Evolutionary conservation across 257 asterid genomes (phyloP), one percentile per base, ranked within the genome.

Genomic region (Verbascum thapsus): DNA sequence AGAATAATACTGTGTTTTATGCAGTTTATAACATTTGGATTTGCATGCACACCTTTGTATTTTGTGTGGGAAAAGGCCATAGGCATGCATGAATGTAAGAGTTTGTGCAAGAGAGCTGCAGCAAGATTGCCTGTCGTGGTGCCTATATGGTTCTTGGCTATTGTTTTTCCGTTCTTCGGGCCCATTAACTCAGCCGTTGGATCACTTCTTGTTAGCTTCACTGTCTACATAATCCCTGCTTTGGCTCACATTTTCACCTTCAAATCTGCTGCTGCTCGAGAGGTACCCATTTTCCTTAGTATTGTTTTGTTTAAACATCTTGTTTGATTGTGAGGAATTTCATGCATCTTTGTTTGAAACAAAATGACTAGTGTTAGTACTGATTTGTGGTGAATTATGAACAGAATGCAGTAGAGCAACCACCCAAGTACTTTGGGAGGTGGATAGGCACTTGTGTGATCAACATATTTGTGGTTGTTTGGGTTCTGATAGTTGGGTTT

Each of bases 21-120:
- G 82, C 94, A 92, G 97, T 92, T 92, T 13, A 92, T 87, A 43
- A 92, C 98, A 2, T 92, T 92, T 48, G 98, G 98, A n/a, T 91
- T 91, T 32, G 98, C 98, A 0, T 89, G 97, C 81, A 92, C 97
- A 3, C 98, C 97, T 0, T 67, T 92, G 74, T 92, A 88, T 56
- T 89, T 92, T 42, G 98, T 86, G 37, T 87, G 98, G 98, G 97
- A 92, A 59, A 92, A 92, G 83, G 91, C 90, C 0, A 89, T 92
- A 3, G 97, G 98, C 1, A 69, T 92, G 85, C 98, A 89, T 55
- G 96, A 83, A 44, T 86, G 97, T 83, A 87, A 83, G 82, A 89
- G 97, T 78, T 13, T 92, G 58, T 89, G 98, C 84, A 88, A 85
- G 76, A 61, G 97, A 47, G 97, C 97, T 0, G 88, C 86, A 0